Evolutionary conservation across 2,329 filamentous ascomycete species (phyloP).

Genomic region (Xylariaceae sp.): DNA sequence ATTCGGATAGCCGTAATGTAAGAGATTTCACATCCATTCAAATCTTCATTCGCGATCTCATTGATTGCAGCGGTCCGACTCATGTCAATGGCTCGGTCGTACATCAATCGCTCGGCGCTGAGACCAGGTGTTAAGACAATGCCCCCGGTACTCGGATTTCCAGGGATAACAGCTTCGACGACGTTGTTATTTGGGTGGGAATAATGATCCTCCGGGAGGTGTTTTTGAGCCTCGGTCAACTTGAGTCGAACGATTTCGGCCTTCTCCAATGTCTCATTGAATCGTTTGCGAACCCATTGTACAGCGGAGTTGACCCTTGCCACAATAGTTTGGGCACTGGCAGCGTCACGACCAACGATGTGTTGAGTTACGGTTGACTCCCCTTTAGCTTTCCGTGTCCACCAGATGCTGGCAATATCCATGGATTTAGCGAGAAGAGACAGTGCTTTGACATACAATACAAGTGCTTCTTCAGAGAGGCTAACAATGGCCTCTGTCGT

Average conservation of each 20-base stretch:
- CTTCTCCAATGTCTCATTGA: slow-evolving; percentile 97
- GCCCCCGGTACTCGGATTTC: slow-evolving; percentile 64
- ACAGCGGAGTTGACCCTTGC: slow-evolving; percentile 86
- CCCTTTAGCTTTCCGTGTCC: slow-evolving; percentile 69
- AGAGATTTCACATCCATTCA: slow-evolving; percentile 81
- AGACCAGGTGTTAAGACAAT: slow-evolving; percentile 82
- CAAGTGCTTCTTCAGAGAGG: slow-evolving; percentile 88
- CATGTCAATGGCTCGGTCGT: slow-evolving; percentile 95
- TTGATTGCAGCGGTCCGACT: slow-evolving; percentile 90
- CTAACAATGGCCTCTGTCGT: slow-evolving; percentile 81
- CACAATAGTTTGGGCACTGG: slow-evolving; percentile 46
- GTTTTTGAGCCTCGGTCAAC: slow-evolving; percentile 77
- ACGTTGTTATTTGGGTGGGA: slow-evolving; percentile 77
- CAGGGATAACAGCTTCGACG: slow-evolving; percentile 49
- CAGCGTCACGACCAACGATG: slow-evolving; percentile 37
- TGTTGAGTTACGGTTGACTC: slow-evolving; percentile 46
- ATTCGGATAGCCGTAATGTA: slow-evolving; percentile 92
- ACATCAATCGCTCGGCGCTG: slow-evolving; percentile 96
- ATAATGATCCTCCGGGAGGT: slow-evolving; percentile 77
- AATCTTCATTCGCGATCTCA: slow-evolving; percentile 86
- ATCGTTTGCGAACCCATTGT: slow-evolving; percentile 88
- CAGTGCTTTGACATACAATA: slow-evolving; percentile 92
- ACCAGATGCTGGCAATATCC: slow-evolving; percentile 92
- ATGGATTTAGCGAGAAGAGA: slow-evolving; percentile 88
- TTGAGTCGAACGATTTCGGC: slow-evolving; percentile 89